Conservation (phyloP, 78 protist species). For the Isochrysis galbana region DNA sequence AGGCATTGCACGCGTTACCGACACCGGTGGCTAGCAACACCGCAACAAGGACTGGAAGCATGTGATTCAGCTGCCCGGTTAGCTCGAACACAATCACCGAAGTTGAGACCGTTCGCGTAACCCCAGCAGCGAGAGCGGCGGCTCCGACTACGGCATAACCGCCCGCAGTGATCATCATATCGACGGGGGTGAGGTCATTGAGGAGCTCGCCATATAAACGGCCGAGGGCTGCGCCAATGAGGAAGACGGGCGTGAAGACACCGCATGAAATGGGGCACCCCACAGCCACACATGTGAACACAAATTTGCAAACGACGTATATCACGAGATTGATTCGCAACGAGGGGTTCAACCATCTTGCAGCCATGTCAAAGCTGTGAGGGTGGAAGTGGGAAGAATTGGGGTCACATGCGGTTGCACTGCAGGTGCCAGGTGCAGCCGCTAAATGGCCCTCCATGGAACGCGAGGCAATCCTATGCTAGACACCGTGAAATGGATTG, state of each 20-base stretch:
- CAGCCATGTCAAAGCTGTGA: conserved; percentile 30
- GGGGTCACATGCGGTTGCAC: no score
- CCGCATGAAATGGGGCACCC: conserved; percentile 74
- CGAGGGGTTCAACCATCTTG: conserved; percentile 33
- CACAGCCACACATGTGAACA: conserved; percentile 54
- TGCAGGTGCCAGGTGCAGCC: no score
- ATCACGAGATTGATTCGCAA: conserved; percentile 33
- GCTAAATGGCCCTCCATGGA: no score
- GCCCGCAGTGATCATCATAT: conserved; percentile 28
- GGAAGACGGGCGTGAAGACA: conserved; percentile 72
- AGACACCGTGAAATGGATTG: no score
- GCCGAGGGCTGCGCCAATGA: conserved; percentile 75
- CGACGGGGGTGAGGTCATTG: neutral
- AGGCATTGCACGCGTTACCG: conserved; percentile 63
- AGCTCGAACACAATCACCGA: conserved; percentile 75
- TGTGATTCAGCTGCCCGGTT: conserved; percentile 64
- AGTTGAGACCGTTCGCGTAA: conserved; percentile 69
- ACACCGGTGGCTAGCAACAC: conserved; percentile 59
- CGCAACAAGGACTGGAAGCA: conserved; percentile 74
- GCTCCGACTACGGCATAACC: conserved; percentile 84
- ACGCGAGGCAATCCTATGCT: no score
- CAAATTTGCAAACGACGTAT: neutral
- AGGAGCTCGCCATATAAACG: conserved; percentile 56
- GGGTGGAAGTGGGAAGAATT: no score
- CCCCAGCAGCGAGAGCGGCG: conserved; percentile 78